Evolutionary conservation across 2,329 filamentous ascomycete genomes (phyloP), one percentile per base, ranked within the genome.

Genomic region (Bipolaris victoriae): DNA sequence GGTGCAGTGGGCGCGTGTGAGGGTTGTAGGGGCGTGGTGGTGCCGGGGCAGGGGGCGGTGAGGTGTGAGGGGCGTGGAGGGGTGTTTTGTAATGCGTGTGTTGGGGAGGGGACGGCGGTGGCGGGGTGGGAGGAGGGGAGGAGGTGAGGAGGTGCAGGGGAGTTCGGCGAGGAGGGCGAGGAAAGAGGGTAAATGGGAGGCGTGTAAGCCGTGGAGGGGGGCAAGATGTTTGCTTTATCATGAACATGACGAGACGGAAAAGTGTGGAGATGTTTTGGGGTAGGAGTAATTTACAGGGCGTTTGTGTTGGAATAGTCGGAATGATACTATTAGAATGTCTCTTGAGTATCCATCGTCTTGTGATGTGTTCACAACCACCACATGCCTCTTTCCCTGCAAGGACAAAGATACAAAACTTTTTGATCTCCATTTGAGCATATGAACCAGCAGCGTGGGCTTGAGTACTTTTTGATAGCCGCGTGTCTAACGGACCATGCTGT

Each of bases 51-150:
- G n/a, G 74, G 68, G 15, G 76, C 64, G n/a, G 68, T 74, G 44
- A 61, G 58, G 60, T 83, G 81, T 62, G 71, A 72, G 20, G 69
- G 69, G n/a, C 81, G 79, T 58, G 71, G 72, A 46, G 66, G 72
- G 55, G 76, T 71, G 35, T 81, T 80, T 60, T 81, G 79, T 64
- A 66, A 62, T 13, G 52, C 45, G 16, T 81, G 80, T 70, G 70
- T 78, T 6, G 62, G 67, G 55, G 66, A 54, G 26, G 76, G 74
- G 39, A 63, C 68, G 55, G 70, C 57, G 46, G 65, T 72, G 65
- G 69, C 68, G 11, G 61, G 66, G 18, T 74, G 69, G 67, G 44
- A 37, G 24, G 24, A 26, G 59, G 56, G 16, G 15, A 43, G 35
- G 41, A 58, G 49, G n/a, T n/a, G 11, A 63, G 52, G 50, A 29